Conservation (phyloP, 768 basidiomycete genomes). For the Psilocybe cubensis region DNA sequence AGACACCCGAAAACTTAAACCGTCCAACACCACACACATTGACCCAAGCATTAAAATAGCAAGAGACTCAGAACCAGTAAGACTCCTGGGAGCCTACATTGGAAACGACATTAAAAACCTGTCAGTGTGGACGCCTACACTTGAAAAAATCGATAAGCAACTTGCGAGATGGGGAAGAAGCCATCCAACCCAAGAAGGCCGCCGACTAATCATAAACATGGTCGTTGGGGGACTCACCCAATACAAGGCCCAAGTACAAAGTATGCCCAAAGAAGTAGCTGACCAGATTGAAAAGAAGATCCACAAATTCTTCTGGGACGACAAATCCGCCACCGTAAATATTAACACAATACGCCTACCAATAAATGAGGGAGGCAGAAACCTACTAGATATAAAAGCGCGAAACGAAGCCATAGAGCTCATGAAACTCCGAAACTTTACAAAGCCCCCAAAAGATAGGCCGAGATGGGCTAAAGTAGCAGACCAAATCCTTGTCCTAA, state of each 20-base stretch:
- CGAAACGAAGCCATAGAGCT: slow-evolving; percentile 29
- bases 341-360: slow-evolving; percentile 17
- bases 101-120: slow-evolving; percentile 26
- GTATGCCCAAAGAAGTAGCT: neutral
- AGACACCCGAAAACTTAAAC: neutral
- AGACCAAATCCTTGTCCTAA: neutral
- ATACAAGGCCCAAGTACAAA: neutral
- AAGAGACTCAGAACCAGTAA: slow-evolving; percentile 23
- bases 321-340: slow-evolving; percentile 13
- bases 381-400: slow-evolving; percentile 25
- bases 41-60: slow-evolving; percentile 24
- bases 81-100: slow-evolving; percentile 33
- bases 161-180: slow-evolving; percentile 26
- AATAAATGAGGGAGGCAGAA: slow-evolving; percentile 22
- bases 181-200: slow-evolving; percentile 31
- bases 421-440: slow-evolving; percentile 20
- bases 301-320: slow-evolving; percentile 28
- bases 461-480: slow-evolving; percentile 2
- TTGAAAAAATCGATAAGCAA: slow-evolving; percentile 28
- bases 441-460: slow-evolving; percentile 10
- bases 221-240: slow-evolving; percentile 1
- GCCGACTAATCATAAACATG: slow-evolving; percentile 17
- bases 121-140: slow-evolving; percentile 24
- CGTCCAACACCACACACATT: slow-evolving; percentile 10
- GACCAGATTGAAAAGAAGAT: neutral